These are phyloP conservation scores for Podospora sp. DNA, from an alignment of 495 filamentous ascomycete genomes.

Conservation along the genomic window DNA sequence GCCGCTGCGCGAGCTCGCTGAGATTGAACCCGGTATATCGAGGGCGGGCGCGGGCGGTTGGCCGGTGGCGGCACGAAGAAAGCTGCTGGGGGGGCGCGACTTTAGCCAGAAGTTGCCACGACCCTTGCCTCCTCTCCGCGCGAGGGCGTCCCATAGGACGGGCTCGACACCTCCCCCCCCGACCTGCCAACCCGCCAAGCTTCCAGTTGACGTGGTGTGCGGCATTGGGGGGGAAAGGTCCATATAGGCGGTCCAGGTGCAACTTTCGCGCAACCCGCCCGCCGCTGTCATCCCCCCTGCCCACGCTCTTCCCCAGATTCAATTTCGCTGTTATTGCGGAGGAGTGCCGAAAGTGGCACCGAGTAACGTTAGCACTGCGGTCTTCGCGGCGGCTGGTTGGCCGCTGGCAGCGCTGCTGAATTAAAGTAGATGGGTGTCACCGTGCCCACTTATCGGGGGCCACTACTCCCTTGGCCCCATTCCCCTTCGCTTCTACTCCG, in stretches of 20 bases:
- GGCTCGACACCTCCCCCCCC: constrained; percentile 1
- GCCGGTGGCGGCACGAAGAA: constrained; percentile 11
- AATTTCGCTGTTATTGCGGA: constrained; percentile 19
- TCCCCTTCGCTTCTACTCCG: constrained; percentile 4
- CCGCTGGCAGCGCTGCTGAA: background rate
- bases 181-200: constrained; percentile 18
- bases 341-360: constrained; percentile 26
- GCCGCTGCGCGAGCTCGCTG: background rate
- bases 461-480: constrained; percentile 2
- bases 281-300: background rate
- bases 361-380: constrained; percentile 12
- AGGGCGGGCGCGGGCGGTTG: constrained; percentile 10
- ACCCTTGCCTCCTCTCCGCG: background rate
- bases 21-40: constrained; percentile 12
- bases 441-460: constrained; percentile 20
- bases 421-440: constrained; percentile 15
- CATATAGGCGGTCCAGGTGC: constrained; percentile 1
- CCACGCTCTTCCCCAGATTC: constrained; percentile 21
- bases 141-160: constrained; percentile 13
- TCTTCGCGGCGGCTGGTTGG: background rate
- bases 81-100: constrained; percentile 13
- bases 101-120: constrained; percentile 25
- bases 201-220: constrained; percentile 8
- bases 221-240: constrained; percentile 10
- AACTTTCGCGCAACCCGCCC: background rate